Percentiles rank a stretch among this genome's conserved stretches.
Conservation (phyloP, 2,329 filamentous ascomycete species). For the Leptographium lundbergii region DNA sequence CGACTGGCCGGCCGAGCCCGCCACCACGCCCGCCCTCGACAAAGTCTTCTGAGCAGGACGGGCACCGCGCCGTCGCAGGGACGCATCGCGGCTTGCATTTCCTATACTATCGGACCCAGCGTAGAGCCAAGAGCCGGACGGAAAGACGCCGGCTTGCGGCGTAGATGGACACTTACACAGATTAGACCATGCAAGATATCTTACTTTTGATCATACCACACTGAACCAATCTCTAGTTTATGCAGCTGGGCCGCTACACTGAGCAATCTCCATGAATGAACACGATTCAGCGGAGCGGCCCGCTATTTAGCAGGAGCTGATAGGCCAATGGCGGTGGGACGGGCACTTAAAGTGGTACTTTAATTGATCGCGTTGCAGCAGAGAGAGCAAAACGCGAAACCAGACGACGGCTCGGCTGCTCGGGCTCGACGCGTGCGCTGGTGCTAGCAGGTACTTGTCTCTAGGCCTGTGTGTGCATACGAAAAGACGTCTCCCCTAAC, state of each 20-base stretch:
- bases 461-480: fast-evolving
- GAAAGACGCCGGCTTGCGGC: too few species aligned
- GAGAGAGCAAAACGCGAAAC: background rate
- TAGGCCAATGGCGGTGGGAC: background rate
- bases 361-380: background rate
- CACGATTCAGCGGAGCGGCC: background rate
- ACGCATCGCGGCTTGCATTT: background rate
- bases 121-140: too few species aligned
- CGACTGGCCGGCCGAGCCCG: background rate
- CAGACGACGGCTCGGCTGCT: background rate
- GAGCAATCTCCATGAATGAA: too few species aligned
- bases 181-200: too few species aligned
- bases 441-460: slow-evolving; percentile 3
- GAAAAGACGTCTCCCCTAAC: slow-evolving; percentile 6
- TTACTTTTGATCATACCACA: too few species aligned
- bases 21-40: background rate
- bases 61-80: background rate
- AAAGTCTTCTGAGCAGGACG: background rate
- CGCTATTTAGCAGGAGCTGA: background rate
- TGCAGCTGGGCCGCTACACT: too few species aligned
- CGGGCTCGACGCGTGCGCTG: background rate
- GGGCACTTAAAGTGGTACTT: background rate
- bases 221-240: too few species aligned
- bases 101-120: background rate
- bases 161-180: too few species aligned